phyloP scores from a whole-genome alignment of 129 eudicot species.

The Flaveria brownii region DNA sequence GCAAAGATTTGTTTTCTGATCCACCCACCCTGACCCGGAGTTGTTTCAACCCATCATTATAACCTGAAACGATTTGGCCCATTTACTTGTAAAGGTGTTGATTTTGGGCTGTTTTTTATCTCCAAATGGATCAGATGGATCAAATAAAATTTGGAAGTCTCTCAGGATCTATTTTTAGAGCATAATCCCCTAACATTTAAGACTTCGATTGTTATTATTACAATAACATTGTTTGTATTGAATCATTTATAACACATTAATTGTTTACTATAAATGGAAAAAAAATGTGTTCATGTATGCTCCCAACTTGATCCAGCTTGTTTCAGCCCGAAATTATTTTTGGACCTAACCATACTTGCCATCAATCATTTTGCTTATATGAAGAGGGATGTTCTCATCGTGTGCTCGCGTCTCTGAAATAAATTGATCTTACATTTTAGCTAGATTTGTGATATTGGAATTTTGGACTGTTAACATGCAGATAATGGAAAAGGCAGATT shows the following conservation, averaged over 20 bases:
- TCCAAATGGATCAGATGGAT: not conserved
- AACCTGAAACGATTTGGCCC: not conserved
- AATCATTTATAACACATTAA: not conserved
- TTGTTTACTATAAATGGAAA: not conserved
- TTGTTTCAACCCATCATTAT: not conserved
- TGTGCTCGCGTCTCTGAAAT: not conserved
- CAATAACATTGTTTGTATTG: not conserved
- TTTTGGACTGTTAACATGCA: conserved; percentile 37
- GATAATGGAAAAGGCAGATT: conserved; percentile 98
- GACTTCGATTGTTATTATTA: not conserved
- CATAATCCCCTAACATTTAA: not conserved
- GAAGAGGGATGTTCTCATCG: not conserved
- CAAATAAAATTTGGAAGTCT: not conserved
- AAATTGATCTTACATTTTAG: not conserved
- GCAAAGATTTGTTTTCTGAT: not conserved
- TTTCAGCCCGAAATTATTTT: not conserved
- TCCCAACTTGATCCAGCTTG: not conserved
- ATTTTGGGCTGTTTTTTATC: not conserved
- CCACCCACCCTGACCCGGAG: not conserved
- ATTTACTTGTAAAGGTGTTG: not conserved
- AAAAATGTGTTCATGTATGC: not conserved
- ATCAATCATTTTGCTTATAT: not conserved
- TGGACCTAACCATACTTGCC: not conserved
- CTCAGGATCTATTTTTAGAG: not conserved
- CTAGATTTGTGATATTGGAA: not conserved